Percentiles rank a stretch among this genome's conserved stretches.
phyloP scores from a whole-genome alignment of 352 stramenopile genomes.

The Globisporangium echinulatum region DNA sequence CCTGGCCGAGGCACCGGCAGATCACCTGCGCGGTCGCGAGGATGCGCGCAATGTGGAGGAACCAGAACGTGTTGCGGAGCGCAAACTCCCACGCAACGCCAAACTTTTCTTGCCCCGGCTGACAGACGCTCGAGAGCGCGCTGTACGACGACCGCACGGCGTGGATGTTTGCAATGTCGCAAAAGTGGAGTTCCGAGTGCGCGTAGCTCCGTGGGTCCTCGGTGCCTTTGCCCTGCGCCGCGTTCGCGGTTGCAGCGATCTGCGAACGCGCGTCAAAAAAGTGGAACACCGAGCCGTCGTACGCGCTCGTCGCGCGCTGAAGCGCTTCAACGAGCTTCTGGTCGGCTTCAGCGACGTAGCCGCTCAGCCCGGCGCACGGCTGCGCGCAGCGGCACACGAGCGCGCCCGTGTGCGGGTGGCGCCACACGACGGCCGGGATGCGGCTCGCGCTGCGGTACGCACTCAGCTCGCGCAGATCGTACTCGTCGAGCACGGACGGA shows the following conservation, averaged over 20 bases:
- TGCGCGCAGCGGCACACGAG: constrained; percentile 86
- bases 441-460: constrained; percentile 93
- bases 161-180: constrained; percentile 99
- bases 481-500: constrained; percentile 88
- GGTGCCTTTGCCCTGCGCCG: constrained; percentile 82
- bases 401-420: constrained; percentile 85
- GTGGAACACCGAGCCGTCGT: constrained; percentile 69
- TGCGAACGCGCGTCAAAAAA: constrained; percentile 83
- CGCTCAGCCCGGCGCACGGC: constrained; percentile 75
- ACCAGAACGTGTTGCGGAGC: constrained; percentile 97
- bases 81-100: constrained; percentile 76
- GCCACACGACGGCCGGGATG: constrained; percentile 92
- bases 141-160: constrained; percentile 89
- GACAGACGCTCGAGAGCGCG: constrained; percentile 67
- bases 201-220: constrained; percentile 94
- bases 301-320: constrained; percentile 50
- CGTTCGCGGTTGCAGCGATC: constrained; percentile 82
- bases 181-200: constrained; percentile 95
- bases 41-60: constrained; percentile 94
- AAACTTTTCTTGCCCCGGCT: constrained; percentile 71
- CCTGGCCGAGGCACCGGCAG: constrained; percentile 91
- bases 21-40: constrained; percentile 91
- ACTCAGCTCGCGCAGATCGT: constrained; percentile 78
- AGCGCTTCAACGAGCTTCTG: constrained; percentile 75
- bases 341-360: constrained; percentile 73